These are phyloP conservation scores for Neonothopanus nambi DNA, from an alignment of 1,284 basidiomycete species.

Conservation along the genomic window DNA sequence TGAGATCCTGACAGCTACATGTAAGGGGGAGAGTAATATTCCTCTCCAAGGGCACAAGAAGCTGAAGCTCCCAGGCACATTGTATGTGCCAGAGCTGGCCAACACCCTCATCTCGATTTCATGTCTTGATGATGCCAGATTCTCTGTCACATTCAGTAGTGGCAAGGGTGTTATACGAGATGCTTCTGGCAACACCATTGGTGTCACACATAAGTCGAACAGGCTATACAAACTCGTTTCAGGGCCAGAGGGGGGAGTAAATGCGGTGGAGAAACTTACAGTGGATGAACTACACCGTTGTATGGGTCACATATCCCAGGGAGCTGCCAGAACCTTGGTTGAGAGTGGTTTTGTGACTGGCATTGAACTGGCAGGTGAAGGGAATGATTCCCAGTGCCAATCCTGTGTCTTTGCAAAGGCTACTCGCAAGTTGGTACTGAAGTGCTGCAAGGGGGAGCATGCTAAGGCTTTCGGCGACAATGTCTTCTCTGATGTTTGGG, in stretches of 20 bases:
- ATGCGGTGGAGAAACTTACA: slow-evolving; percentile 6
- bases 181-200: slow-evolving; percentile 1
- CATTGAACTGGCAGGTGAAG: no score
- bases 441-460: no score
- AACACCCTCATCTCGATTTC: no score
- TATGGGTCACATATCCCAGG: slow-evolving; percentile 20
- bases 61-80: slow-evolving; percentile 19
- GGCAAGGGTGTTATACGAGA: slow-evolving; percentile 13
- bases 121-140: no score
- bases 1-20: slow-evolving; percentile 14
- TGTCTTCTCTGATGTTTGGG: no score
- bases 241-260: slow-evolving; percentile 7
- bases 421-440: no score
- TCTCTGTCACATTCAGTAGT: no score
- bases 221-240: slow-evolving; percentile 12
- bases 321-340: slow-evolving; percentile 14
- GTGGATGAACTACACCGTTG: slow-evolving; percentile 16
- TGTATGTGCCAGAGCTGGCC: slow-evolving; percentile 25
- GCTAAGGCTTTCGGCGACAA: no score
- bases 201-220: slow-evolving; percentile 13
- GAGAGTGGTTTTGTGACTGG: no score
- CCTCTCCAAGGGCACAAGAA: slow-evolving; percentile 19
- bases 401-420: no score
- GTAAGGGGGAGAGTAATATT: slow-evolving; percentile 22
- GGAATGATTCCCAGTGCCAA: no score